Evolutionary conservation across 345 rosid species (phyloP).

Genomic region (Lumnitzera racemosa): DNA sequence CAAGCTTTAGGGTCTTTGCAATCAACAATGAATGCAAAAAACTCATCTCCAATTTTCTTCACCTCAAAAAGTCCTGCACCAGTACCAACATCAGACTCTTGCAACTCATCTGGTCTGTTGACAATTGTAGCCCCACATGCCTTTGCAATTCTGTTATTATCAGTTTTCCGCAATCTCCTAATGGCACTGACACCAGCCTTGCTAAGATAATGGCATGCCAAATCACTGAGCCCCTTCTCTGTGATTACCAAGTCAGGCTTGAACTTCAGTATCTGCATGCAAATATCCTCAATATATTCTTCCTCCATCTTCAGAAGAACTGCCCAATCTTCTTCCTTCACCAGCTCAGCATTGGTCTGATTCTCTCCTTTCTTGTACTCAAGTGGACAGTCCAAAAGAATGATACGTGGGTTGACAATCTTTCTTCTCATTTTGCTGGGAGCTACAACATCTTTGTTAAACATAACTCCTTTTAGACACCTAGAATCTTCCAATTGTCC

Average conservation of each 20-base stretch:
- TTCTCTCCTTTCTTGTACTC: constrained; percentile 99
- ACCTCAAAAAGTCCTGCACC: constrained; percentile 96
- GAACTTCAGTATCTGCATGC: constrained; percentile 76
- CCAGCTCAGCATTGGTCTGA: constrained; percentile 93
- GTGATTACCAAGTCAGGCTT: constrained; percentile 88
- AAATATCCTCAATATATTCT: constrained; percentile 78
- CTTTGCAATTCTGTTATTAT: constrained; percentile 93
- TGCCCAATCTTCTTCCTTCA: constrained; percentile 91
- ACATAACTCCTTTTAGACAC: constrained; percentile 95
- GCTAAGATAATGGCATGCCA: constrained; percentile 88
- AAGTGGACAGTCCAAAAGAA: constrained; percentile 89
- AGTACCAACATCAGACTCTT: constrained; percentile 94
- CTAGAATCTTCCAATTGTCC: constrained; percentile 89
- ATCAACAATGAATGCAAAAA: constrained; percentile 80
- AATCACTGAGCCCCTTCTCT: constrained; percentile 96
- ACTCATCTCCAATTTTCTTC: constrained; percentile 91
- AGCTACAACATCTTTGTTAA: constrained; percentile 85
- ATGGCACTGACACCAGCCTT: constrained; percentile 96
- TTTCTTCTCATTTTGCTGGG: constrained; percentile 98
- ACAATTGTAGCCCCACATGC: constrained; percentile 96
- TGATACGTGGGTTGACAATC: constrained; percentile 72
- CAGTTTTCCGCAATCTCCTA: constrained; percentile 84
- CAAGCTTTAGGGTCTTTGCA: constrained; percentile 97
- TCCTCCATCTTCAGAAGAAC: constrained; percentile 82
- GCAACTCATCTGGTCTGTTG: constrained; percentile 88